Conservation (phyloP, 73 alveolate species). For the Symbiodinium natans region DNA sequence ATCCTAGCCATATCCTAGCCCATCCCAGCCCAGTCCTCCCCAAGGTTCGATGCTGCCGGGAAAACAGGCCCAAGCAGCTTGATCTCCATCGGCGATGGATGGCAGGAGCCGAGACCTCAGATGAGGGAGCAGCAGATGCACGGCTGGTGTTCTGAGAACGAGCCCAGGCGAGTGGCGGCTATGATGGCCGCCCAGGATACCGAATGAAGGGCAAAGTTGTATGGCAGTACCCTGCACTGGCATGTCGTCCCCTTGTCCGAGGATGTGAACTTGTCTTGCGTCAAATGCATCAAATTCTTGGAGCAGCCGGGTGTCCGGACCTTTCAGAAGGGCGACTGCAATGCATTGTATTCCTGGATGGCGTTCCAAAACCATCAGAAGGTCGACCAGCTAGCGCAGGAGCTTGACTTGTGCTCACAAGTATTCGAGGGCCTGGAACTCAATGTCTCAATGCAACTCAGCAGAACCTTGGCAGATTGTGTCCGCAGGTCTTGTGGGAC, state of each 20-base stretch:
- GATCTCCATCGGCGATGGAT: constrained; percentile 75
- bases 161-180: constrained; percentile 53
- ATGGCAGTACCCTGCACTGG: too few relatives aligned
- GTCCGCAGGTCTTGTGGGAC: constrained; percentile 19
- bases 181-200: constrained; percentile 65
- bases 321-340: neutral
- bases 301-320: constrained; percentile 58
- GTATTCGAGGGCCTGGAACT: constrained; percentile 27
- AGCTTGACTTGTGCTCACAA: constrained; percentile 62
- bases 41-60: constrained; percentile 55
- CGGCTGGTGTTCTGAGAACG: neutral
- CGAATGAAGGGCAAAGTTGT: too few relatives aligned
- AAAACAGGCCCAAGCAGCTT: constrained; percentile 82
- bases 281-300: constrained; percentile 59
- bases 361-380: neutral
- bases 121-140: neutral
- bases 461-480: too few relatives aligned
- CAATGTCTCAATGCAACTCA: too few relatives aligned
- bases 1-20: too few relatives aligned
- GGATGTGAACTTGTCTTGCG: constrained; percentile 54
- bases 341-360: neutral
- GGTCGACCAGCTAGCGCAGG: constrained; percentile 72
- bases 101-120: constrained; percentile 25
- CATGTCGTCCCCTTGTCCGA: too few relatives aligned
- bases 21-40: too few relatives aligned